Conservation (phyloP, 2,329 filamentous ascomycete genomes). For the Plectosphaerella sp. region DNA sequence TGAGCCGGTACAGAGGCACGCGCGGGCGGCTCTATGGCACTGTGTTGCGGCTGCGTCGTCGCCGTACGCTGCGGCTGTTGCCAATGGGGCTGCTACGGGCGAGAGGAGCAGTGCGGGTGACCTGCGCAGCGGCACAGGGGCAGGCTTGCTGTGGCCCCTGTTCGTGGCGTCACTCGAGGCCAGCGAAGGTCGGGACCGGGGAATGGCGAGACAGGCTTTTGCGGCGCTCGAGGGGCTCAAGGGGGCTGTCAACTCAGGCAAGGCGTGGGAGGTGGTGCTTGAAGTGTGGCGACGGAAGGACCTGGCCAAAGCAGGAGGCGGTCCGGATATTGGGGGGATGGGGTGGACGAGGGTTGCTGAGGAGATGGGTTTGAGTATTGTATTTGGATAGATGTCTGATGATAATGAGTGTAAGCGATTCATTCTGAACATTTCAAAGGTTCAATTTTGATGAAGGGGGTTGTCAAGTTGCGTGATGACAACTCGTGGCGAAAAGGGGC, state of each 20-base stretch:
- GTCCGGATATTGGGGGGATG: constrained; percentile 6
- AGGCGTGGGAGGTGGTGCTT: constrained; percentile 10
- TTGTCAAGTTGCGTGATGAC: no score
- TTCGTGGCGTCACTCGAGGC: constrained; percentile 11
- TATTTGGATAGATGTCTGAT: constrained; percentile 7
- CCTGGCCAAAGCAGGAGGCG: constrained; percentile 8
- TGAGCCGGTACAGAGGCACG: constrained; percentile 9
- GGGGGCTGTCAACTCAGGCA: constrained; percentile 9
- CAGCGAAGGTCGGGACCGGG: constrained; percentile 10
- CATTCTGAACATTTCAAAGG: no score
- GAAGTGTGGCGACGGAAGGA: constrained; percentile 11
- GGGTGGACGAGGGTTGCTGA: constrained; percentile 10
- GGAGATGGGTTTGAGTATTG: constrained; percentile 9
- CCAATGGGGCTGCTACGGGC: neutral
- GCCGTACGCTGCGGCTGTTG: neutral
- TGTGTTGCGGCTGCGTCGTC: constrained; percentile 9
- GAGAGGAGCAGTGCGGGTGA: neutral
- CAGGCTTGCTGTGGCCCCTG: constrained; percentile 10
- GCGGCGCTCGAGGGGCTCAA: constrained; percentile 8
- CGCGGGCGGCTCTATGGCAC: constrained; percentile 11
- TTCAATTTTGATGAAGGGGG: no score
- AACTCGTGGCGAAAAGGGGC: no score
- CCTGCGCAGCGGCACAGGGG: constrained; percentile 6
- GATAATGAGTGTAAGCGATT: no score
- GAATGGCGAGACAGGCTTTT: constrained; percentile 11